phyloP scores from a whole-genome alignment of 2,329 filamentous ascomycete genomes.

The Verticillium zaregamsianum region DNA sequence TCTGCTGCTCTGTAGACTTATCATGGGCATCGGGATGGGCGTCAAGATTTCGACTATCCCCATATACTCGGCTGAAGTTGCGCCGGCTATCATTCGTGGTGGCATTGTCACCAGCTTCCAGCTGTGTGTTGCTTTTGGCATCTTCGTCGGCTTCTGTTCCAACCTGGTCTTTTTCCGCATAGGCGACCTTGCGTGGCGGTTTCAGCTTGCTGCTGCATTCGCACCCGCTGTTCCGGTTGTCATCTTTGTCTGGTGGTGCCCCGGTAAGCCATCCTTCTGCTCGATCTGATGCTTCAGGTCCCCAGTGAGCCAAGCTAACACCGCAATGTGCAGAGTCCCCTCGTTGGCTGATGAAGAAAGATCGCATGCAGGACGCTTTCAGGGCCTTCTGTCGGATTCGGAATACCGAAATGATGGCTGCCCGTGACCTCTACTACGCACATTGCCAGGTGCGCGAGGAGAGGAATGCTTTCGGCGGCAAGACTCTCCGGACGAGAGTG shows the following conservation, averaged over 20 bases:
- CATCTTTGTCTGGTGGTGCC: conserved; percentile 54
- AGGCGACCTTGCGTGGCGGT: conserved; percentile 49
- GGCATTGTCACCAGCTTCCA: conserved; percentile 68
- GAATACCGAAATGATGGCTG: conserved; percentile 55
- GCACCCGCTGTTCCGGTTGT: conserved; percentile 51
- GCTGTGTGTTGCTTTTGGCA: conserved; percentile 61
- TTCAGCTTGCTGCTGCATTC: conserved; percentile 60
- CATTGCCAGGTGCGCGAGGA: conserved; percentile 31
- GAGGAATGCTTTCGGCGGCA: conserved; percentile 17
- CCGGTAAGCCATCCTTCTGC: conserved; percentile 18
- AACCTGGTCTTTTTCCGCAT: conserved; percentile 52
- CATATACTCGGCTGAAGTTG: conserved; percentile 49
- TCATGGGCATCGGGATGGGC: conserved; percentile 60
- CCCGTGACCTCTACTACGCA: conserved; percentile 60
- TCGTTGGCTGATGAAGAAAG: conserved; percentile 63
- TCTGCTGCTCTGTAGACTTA: conserved; percentile 41
- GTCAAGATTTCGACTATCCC: conserved; percentile 44
- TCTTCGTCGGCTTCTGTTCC: conserved; percentile 49
- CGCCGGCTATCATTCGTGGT: conserved; percentile 48
- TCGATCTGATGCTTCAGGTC: no score
- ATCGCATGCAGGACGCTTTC: conserved; percentile 49
- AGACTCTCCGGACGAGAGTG: conserved; percentile 44
- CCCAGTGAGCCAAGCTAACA: not conserved
- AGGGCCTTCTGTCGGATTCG: conserved; percentile 51
- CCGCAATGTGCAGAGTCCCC: conserved; percentile 46